Base-by-base conservation (phyloP, 129 eudicot species). In the Flaveria brownii region DNA sequence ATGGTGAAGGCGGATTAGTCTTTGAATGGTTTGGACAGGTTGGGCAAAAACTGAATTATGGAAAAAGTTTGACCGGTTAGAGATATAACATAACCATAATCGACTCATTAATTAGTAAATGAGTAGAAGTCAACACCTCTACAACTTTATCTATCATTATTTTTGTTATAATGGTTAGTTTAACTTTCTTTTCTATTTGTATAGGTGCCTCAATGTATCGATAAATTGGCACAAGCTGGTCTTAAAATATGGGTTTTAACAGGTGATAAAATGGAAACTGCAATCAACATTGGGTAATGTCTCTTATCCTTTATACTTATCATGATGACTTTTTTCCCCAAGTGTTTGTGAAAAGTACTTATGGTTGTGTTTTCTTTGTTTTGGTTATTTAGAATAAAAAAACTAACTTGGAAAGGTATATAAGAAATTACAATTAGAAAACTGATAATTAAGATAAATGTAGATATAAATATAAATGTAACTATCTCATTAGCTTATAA, bases 201-300 rank as follows among this genome's bases (percentile, higher is more conserved):
- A 6, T 59, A 95, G 99, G 99, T 95, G 78, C 99, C 97, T 76
- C 96, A 89, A 89, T 95, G 99, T 60, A 95, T 95, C 18, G 97
- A 95, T 86, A 95, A 95, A 85, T 81, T 95, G 76, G 99, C 99
- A 26, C 97, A 95, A 83, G 99, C 99, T 23, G 99, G 99, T 70
- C 91, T 95, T 70, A 95, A 95, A 84, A 73, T 91, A 81, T 95
- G 99, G 99, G 99, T 95, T 70, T 90, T 95, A 77, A 95, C 99
- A 23, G 99, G 99, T 30, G 99, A 95, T 82, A 95, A 95, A 84
- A 95, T 95, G 99, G 99, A 95, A 91, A 91, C 99, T 45, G 97
- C 99, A 43, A 91, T 91, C 36, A 95, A 95, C 84, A 95, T 91
- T 68, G 99, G 99, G 99, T 95, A 71, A 12, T 47, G 89, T 81